A percentile compares a stretch with the other conserved stretches of the same genome.
These are phyloP conservation scores for Ophioceras dolichostomum DNA, from an alignment of 2,329 filamentous ascomycete species.

Conservation along the genomic window DNA sequence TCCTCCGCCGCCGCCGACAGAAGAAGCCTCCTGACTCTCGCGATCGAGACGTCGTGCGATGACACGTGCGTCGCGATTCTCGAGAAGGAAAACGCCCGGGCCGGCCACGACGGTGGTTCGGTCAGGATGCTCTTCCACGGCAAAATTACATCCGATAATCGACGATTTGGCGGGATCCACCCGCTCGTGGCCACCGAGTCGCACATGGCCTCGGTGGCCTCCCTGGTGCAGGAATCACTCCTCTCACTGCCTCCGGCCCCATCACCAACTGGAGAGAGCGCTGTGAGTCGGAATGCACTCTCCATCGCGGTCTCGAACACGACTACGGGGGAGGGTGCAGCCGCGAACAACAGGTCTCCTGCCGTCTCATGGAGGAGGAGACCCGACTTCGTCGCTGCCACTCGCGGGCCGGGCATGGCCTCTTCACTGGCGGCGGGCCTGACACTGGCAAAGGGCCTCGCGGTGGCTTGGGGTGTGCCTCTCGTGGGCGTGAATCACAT, in stretches of 20 bases:
- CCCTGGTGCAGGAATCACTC: slow-evolving; percentile 55
- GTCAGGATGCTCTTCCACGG: slow-evolving; percentile 64
- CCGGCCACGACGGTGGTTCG: slow-evolving; percentile 13
- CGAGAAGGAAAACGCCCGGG: slow-evolving; percentile 31
- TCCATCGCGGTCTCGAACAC: slow-evolving; percentile 1
- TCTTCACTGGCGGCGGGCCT: slow-evolving; percentile 67
- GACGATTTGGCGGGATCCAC: slow-evolving; percentile 64
- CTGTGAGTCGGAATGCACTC: no score
- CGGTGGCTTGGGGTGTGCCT: slow-evolving; percentile 71
- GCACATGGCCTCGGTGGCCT: slow-evolving; percentile 60
- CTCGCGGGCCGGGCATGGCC: slow-evolving; percentile 81
- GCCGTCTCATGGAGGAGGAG: background rate
- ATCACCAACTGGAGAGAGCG: slow-evolving; percentile 5
- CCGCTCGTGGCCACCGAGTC: slow-evolving; percentile 63
- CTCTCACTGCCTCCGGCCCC: slow-evolving; percentile 26
- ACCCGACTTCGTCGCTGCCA: slow-evolving; percentile 72
- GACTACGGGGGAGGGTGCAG: background rate
- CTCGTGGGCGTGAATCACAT: slow-evolving; percentile 88
- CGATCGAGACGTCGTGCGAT: slow-evolving; percentile 81
- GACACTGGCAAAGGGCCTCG: slow-evolving; percentile 75
- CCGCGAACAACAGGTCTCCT: background rate
- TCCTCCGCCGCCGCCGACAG: no score
- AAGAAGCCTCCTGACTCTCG: slow-evolving; percentile 38
- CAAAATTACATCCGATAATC: slow-evolving; percentile 72
- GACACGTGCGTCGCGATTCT: slow-evolving; percentile 85